A percentile compares a stretch with the other conserved stretches of the same genome.
Conservation (phyloP, 208 protist species). For the Leishmania turanica region DNA sequence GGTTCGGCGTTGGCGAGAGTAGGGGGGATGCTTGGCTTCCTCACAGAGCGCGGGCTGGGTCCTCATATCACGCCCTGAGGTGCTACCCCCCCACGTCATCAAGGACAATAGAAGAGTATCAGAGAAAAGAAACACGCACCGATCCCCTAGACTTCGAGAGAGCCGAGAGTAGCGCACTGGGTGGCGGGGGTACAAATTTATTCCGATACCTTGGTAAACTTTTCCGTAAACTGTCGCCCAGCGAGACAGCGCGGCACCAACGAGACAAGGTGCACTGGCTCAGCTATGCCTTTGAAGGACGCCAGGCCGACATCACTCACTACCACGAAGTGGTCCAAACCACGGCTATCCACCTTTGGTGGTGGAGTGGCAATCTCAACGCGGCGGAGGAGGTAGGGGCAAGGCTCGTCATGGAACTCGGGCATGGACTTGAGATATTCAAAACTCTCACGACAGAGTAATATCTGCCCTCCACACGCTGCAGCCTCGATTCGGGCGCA, state of each 20-base stretch:
- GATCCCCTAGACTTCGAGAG: not conserved
- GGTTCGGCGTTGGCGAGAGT: not conserved
- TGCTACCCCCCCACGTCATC: not conserved
- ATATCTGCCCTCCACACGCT: conserved; percentile 84
- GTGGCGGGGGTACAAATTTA: not conserved
- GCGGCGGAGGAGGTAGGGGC: conserved; percentile 39
- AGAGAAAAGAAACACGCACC: conserved; percentile 16
- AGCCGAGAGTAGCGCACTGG: not conserved
- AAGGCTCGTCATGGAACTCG: conserved; percentile 63
- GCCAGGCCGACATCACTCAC: conserved; percentile 55
- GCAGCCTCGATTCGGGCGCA: conserved; percentile 73
- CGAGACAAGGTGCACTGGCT: conserved; percentile 66
- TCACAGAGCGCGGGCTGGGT: not conserved
- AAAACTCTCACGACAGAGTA: conserved; percentile 69
- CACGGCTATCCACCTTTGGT: conserved; percentile 31
- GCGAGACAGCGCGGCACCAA: conserved; percentile 56
- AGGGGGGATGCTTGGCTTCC: not conserved
- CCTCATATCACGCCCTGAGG: not conserved
- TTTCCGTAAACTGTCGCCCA: conserved; percentile 59
- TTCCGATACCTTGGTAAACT: conserved; percentile 11
- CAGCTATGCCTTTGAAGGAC: conserved; percentile 48
- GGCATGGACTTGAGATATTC: conserved; percentile 58
- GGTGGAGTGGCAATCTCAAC: conserved; percentile 43
- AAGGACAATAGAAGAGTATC: not conserved
- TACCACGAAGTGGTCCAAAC: conserved; percentile 63